A percentile compares a stretch with the other conserved stretches of the same genome.
Conservation (phyloP, 495 filamentous ascomycete genomes). For the Hypoxylon lienhwacheense region DNA sequence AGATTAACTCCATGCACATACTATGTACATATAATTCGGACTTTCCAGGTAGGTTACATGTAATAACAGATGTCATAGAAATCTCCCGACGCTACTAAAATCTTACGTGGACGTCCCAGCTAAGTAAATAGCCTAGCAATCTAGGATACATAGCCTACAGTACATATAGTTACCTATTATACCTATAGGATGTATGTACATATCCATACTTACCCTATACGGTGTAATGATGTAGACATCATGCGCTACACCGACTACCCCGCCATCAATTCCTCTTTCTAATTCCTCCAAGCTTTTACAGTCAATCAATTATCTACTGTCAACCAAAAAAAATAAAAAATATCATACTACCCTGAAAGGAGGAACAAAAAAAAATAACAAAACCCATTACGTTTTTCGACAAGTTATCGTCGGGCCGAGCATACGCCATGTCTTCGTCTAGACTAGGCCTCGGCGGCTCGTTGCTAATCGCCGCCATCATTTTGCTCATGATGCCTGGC, state of each 20-base stretch:
- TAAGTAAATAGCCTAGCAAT: too few species aligned
- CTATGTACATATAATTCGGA: too few species aligned
- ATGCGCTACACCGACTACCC: background rate
- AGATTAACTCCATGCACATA: too few species aligned
- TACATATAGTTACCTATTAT: background rate
- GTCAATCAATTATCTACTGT: too few species aligned
- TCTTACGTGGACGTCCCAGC: too few species aligned
- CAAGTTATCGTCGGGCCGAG: background rate
- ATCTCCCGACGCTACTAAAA: too few species aligned
- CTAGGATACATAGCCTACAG: background rate
- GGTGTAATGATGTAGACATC: too few species aligned
- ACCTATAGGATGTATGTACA: background rate
- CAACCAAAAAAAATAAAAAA: too few species aligned
- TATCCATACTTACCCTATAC: too few species aligned
- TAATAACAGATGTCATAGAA: too few species aligned
- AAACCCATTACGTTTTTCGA: background rate
- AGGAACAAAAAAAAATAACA: background rate
- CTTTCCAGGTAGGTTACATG: too few species aligned
- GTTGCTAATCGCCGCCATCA: slow-evolving; percentile 51
- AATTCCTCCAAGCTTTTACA: background rate
- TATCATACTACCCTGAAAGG: too few species aligned
- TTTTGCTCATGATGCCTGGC: slow-evolving; percentile 66
- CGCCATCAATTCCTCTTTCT: background rate
- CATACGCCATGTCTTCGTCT: slow-evolving; percentile 44
- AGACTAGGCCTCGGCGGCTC: slow-evolving; percentile 44